Evolutionary conservation across 495 filamentous ascomycete genomes (phyloP).

Genomic region (Aspergillus bridgeri): DNA sequence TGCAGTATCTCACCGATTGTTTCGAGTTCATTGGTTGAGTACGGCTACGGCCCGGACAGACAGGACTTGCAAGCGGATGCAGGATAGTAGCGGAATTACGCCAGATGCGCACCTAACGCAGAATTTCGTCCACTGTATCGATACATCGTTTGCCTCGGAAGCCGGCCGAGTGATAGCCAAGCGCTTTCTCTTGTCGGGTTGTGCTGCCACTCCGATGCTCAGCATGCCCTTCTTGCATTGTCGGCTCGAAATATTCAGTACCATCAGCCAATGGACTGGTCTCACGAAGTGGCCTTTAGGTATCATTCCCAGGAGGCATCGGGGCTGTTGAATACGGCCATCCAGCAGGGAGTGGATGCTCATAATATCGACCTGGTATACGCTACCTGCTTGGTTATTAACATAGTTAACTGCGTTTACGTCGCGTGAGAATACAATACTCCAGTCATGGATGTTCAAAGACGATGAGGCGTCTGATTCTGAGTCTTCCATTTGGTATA

Average conservation of each 20-base stretch:
- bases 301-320: slow-evolving; percentile 5
- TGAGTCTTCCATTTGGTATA: not conserved
- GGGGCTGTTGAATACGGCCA: not conserved
- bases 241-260: slow-evolving; percentile 8
- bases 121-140: not conserved
- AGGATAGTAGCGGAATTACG: not conserved
- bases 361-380: slow-evolving; percentile 3
- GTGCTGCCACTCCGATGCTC: slow-evolving; percentile 3
- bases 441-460: not conserved
- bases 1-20: not conserved
- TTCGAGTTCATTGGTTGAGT: not conserved
- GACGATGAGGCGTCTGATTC: not conserved
- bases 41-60: not conserved
- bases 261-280: not conserved
- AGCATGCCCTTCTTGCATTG: slow-evolving; percentile 4
- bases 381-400: slow-evolving; percentile 1
- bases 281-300: not conserved
- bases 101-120: not conserved
- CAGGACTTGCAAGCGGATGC: too few relatives aligned
- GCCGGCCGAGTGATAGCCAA: not conserved
- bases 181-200: not conserved
- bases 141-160: slow-evolving; percentile 1
- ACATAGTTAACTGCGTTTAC: slow-evolving; percentile 5
- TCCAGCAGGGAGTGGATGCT: not conserved
- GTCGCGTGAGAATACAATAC: not conserved